phyloP scores from a whole-genome alignment of 2,329 filamentous ascomycete genomes.

The Penicillium verrucosum region DNA sequence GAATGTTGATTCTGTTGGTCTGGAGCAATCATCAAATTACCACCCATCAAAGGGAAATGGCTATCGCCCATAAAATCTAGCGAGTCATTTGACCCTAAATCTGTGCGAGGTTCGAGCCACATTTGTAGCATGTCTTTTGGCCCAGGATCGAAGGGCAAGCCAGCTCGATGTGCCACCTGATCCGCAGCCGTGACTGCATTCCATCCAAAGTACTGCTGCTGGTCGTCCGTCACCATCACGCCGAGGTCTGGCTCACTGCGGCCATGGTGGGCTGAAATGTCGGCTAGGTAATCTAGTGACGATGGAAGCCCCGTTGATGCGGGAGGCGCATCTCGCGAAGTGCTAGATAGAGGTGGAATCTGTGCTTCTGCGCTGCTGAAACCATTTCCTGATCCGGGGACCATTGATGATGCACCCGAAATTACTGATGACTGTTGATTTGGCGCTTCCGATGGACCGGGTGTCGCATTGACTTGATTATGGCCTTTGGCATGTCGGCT shows the following conservation, averaged over 20 bases:
- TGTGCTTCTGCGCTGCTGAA: slow-evolving; percentile 11
- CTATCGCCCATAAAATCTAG: slow-evolving; percentile 29
- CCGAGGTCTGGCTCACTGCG: slow-evolving; percentile 29
- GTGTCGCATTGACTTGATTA: slow-evolving; percentile 26
- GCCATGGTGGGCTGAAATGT: slow-evolving; percentile 35
- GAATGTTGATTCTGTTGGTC: slow-evolving; percentile 26
- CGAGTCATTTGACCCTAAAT: slow-evolving; percentile 29
- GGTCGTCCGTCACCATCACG: slow-evolving; percentile 29
- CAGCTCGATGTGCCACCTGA: slow-evolving; percentile 20
- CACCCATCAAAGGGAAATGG: slow-evolving; percentile 24
- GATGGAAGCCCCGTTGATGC: slow-evolving; percentile 31
- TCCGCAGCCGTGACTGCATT: slow-evolving; percentile 26
- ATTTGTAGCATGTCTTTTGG: slow-evolving; percentile 36
- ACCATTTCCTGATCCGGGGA: slow-evolving; percentile 11
- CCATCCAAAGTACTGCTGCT: slow-evolving; percentile 33
- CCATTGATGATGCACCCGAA: slow-evolving; percentile 10
- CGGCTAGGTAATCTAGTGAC: slow-evolving; percentile 42
- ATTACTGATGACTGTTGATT: slow-evolving; percentile 26
- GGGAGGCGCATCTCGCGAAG: slow-evolving; percentile 26
- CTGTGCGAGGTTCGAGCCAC: slow-evolving; percentile 37
- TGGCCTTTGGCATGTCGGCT: slow-evolving; percentile 53
- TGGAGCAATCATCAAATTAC: slow-evolving; percentile 20
- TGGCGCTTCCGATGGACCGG: slow-evolving; percentile 26
- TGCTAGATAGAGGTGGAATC: slow-evolving; percentile 16
- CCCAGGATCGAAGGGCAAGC: slow-evolving; percentile 12